Evolutionary conservation across 2,329 filamentous ascomycete genomes (phyloP).

Genomic region (Fusarium sublunatum): DNA sequence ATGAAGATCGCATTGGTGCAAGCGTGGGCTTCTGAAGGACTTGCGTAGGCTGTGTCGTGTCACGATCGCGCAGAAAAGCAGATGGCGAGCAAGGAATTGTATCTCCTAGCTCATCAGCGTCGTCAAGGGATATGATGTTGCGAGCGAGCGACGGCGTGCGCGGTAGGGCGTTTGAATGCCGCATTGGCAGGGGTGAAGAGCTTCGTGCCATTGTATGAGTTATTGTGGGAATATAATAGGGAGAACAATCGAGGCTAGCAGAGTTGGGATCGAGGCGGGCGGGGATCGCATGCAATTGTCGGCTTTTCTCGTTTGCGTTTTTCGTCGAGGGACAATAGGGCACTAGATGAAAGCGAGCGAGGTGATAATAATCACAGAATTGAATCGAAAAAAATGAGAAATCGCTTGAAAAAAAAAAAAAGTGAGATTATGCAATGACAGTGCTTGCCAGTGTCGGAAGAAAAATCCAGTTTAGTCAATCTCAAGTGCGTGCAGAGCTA

Average conservation of each 20-base stretch:
- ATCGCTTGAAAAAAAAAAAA: neutral
- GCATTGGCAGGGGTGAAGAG: slow-evolving; percentile 49
- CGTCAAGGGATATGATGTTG: slow-evolving; percentile 47
- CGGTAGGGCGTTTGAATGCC: slow-evolving; percentile 47
- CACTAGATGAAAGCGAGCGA: slow-evolving; percentile 22
- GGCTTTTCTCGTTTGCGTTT: slow-evolving; percentile 19
- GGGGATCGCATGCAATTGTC: slow-evolving; percentile 23
- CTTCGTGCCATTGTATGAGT: slow-evolving; percentile 44
- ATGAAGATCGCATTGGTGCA: slow-evolving; percentile 52
- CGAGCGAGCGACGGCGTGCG: slow-evolving; percentile 45
- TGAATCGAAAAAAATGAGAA: slow-evolving; percentile 7
- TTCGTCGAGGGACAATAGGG: slow-evolving; percentile 24
- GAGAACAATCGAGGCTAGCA: slow-evolving; percentile 19
- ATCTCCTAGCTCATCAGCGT: slow-evolving; percentile 60
- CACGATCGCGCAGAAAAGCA: slow-evolving; percentile 49
- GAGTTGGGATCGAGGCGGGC: slow-evolving; percentile 26
- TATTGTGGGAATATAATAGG: slow-evolving; percentile 19
- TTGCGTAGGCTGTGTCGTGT: slow-evolving; percentile 60
- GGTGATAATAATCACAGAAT: neutral
- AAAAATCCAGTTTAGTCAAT: slow-evolving; percentile 7
- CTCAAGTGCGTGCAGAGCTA: neutral
- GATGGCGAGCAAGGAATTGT: slow-evolving; percentile 60
- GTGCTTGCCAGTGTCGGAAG: slow-evolving; percentile 15
- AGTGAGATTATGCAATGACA: neutral
- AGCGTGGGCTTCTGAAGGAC: slow-evolving; percentile 57